phyloP scores from a whole-genome alignment of 148 eudicot species.

The Camellia lanceoleosa region DNA sequence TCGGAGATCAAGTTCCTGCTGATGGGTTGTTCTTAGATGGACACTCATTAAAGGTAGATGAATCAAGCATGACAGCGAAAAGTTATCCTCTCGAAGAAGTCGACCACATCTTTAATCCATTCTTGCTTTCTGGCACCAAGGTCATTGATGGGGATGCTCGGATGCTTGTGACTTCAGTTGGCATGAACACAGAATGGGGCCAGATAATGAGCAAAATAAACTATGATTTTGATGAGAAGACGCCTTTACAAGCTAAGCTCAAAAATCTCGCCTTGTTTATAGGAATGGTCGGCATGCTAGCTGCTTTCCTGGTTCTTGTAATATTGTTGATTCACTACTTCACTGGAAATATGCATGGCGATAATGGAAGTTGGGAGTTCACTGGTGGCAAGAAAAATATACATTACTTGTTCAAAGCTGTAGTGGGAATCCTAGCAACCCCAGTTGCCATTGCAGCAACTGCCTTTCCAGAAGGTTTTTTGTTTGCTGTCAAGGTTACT shows the following conservation, averaged over 20 bases:
- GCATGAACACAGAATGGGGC: constrained; percentile 16
- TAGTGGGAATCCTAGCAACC: neutral
- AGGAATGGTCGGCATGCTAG: constrained; percentile 5
- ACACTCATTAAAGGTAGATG: constrained; percentile 9
- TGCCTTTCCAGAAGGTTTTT: constrained; percentile 14
- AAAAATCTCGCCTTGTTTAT: constrained; percentile 9
- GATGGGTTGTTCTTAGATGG: neutral
- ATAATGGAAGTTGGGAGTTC: constrained; percentile 9
- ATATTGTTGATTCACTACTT: constrained; percentile 17
- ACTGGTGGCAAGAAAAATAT: neutral
- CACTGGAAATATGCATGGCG: constrained; percentile 9
- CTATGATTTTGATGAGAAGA: neutral
- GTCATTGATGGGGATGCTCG: constrained; percentile 17
- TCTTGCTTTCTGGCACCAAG: constrained; percentile 18
- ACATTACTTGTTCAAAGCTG: neutral
- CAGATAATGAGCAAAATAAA: constrained; percentile 11
- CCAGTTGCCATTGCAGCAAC: constrained; percentile 3
- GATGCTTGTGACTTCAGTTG: constrained; percentile 28
- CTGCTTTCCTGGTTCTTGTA: constrained; percentile 9
- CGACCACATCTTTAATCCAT: neutral
- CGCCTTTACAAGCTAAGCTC: constrained; percentile 6
- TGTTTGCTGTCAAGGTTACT: neutral
- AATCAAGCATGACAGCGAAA: constrained; percentile 8
- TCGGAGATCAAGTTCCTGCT: too few species aligned
- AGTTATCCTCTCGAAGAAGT: neutral